Base-by-base conservation (phyloP, 371 early-diverging fungal species). In the Lichtheimia ornata region DNA sequence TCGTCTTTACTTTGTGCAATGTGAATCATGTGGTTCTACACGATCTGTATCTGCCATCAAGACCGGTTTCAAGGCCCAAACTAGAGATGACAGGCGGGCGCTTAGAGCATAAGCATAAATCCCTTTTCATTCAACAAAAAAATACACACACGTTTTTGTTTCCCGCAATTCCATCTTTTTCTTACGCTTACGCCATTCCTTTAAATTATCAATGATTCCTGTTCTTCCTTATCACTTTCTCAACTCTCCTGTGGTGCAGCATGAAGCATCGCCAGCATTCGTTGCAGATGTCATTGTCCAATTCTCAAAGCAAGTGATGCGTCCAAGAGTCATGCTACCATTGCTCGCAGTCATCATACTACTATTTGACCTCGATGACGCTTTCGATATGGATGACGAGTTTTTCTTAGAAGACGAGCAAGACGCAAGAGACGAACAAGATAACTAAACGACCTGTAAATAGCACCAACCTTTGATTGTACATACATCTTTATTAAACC, bases 11-110 rank as follows among this genome's bases (percentile, higher is more conserved):
- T 99, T 99, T 87, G 76, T 98, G 76, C 93, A 96, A 81, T 99
- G 99, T 85, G 93, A 97, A 74, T 88, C 94, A 50, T 99, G 99
- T 76, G 98, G 97, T 28, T 95, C 96, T 40, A 90, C 92, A 43
- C 88, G 99, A 69, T 94, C 98, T 55, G 99, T 99, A 41, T 91
- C 95, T 58, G 94, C 97, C 54, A 97, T 99, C 76, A 97, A 97
- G 85, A 91, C 96, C 73, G 99, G 99, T 87, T 97, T 95, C 89
- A 90, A 94, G 86, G 97, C 97, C 52, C 91, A 92, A 60, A 86
- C 91, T 20, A 80, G 77, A 64, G 81, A 80, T 68, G 81, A 81
- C 67, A 87, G 84, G 79, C 85, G 87, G 75, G 81, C 85, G 30
- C 72, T 70, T 43, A 66, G 79, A 65, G 76, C 79, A 30, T 78